phyloP scores from a whole-genome alignment of 805 yeast species.

The Wickerhamomyces rabaulensis region DNA sequence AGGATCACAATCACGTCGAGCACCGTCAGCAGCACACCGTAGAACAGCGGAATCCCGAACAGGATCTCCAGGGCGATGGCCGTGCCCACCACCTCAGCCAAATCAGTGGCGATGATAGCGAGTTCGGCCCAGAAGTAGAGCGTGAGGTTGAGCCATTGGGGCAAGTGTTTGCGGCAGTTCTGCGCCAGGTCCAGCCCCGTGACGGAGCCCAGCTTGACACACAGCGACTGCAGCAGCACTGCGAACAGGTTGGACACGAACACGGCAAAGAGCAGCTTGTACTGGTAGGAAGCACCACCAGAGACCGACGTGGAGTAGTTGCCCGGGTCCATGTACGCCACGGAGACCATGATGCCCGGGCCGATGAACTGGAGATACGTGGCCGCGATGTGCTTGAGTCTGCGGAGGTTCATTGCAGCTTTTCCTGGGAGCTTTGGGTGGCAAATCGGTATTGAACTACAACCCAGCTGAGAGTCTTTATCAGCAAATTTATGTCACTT shows the following conservation, averaged over 20 bases:
- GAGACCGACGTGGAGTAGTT: slow-evolving; percentile 79
- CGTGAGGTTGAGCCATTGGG: slow-evolving; percentile 49
- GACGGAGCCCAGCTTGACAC: slow-evolving; percentile 72
- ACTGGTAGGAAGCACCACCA: slow-evolving; percentile 71
- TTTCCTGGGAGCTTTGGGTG: not conserved
- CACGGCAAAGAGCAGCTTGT: slow-evolving; percentile 60
- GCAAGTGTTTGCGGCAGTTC: slow-evolving; percentile 64
- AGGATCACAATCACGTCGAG: slow-evolving; percentile 75
- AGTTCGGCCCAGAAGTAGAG: slow-evolving; percentile 73
- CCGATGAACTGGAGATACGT: slow-evolving; percentile 63
- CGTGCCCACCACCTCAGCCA: slow-evolving; percentile 93
- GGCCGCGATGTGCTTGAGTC: not conserved
- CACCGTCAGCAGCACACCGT: slow-evolving; percentile 77
- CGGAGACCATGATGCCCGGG: slow-evolving; percentile 76
- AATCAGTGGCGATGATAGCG: slow-evolving; percentile 87
- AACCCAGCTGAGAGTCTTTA: too few species aligned
- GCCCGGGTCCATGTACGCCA: slow-evolving; percentile 84
- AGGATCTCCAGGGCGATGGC: slow-evolving; percentile 80
- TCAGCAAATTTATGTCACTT: too few species aligned
- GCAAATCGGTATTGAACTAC: not conserved
- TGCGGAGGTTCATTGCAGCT: not conserved
- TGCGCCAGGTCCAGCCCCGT: slow-evolving; percentile 79
- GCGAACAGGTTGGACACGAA: slow-evolving; percentile 69
- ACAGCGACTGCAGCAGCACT: slow-evolving; percentile 61
- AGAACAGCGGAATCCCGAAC: slow-evolving; percentile 63